Evolutionary conservation across 2,329 filamentous ascomycete genomes (phyloP), one percentile per base, ranked within the genome.

Genomic region (Fusarium stilboides): DNA sequence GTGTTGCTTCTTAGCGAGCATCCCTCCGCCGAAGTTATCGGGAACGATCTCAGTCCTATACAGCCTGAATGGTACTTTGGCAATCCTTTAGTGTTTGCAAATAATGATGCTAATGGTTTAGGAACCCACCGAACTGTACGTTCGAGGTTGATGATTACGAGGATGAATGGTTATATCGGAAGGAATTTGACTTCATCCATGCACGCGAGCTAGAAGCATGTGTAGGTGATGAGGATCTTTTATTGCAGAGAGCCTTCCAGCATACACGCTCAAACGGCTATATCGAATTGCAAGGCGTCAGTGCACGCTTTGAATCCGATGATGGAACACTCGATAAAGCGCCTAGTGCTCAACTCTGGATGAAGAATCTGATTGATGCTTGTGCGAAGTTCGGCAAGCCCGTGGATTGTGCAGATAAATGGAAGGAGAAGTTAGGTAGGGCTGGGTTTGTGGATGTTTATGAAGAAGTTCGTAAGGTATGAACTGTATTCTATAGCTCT

Each of bases 91-190:
- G 1, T 4, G 5, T 1, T 1, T 2, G 13, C 1, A 3, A 9
- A 5, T 2, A 1, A 24, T 24, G 22, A 24, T 24, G 22, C 5
- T 40, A 7, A 63, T 9, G 9, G 4, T 3, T 5, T 0, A 68
- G 65, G 64, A 60, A 50, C 5, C 65, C 64, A 8, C 44, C 64
- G 0, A 68, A 68, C 13, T 68, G 65, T 8, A 44, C 57, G 1
- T 68, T 68, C 7, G 65, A 68, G 10, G 64, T 68, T 0, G 65
- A 68, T 1, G 65, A 65, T 5, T 62, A 43, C 22, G 65, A 68
- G 14, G 65, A 68, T 3, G 20, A 68, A 13, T 68, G 65, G 63
- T 20, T 68, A 0, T 68, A 68, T 20, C 54, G 42, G 4, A n/a
- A 14, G 5, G 47, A 34, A 0, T 68, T 68, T 3, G 58, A 68